Evolutionary conservation across 352 stramenopile genomes (phyloP).

Genomic region (Phytophthora europaea): DNA sequence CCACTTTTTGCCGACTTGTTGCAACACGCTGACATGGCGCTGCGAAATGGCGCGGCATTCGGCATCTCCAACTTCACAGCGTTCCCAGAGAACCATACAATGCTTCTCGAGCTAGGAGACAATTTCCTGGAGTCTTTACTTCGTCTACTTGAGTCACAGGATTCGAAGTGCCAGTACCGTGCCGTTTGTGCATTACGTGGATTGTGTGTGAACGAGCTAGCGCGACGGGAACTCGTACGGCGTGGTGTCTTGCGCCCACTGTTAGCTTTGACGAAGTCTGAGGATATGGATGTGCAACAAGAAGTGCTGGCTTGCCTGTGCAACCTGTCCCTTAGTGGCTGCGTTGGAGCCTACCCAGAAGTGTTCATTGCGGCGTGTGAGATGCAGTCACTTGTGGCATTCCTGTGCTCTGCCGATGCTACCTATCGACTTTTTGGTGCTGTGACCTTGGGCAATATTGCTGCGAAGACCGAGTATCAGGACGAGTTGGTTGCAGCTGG

Average conservation of each 20-base stretch:
- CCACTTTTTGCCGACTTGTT: constrained; percentile 78
- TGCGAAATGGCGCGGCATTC: constrained; percentile 93
- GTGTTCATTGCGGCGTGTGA: constrained; percentile 92
- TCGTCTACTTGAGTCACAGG: constrained; percentile 63
- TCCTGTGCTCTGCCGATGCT: constrained; percentile 95
- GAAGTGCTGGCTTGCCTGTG: constrained; percentile 97
- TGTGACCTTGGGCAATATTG: constrained; percentile 97
- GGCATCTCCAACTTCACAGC: constrained; percentile 95
- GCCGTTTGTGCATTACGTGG: constrained; percentile 93
- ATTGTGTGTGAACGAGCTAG: constrained; percentile 89
- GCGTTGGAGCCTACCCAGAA: constrained; percentile 91
- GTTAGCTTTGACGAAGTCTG: constrained; percentile 90
- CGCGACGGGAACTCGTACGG: constrained; percentile 92
- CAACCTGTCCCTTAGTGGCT: constrained; percentile 97
- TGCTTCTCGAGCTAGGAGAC: constrained; percentile 70
- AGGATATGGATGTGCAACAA: constrained; percentile 96
- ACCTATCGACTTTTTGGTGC: constrained; percentile 97
- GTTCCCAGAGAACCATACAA: constrained; percentile 92
- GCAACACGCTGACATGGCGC: constrained; percentile 80
- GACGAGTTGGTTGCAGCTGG: constrained; percentile 87
- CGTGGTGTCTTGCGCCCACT: constrained; percentile 89
- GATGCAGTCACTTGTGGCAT: constrained; percentile 93
- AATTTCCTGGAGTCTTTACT: constrained; percentile 69
- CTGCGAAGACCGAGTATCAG: constrained; percentile 78
- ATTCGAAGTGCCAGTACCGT: constrained; percentile 90